Evolutionary conservation across 2,329 filamentous ascomycete species (phyloP).

Genomic region (Leptographium radiaticola): DNA sequence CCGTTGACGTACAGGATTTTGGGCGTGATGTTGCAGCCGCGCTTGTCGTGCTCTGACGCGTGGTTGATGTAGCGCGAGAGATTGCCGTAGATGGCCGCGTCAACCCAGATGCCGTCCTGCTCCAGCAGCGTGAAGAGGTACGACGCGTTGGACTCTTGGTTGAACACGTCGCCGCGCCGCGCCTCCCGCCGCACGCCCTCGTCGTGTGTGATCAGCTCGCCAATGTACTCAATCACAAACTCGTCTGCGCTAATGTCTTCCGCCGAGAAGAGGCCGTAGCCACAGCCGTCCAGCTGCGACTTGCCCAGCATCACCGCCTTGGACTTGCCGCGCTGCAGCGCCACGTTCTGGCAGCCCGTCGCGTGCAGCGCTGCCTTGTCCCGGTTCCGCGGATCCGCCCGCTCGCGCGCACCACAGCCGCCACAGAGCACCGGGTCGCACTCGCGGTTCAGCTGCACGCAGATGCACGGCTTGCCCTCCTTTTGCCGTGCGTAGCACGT

Average conservation of each 20-base stretch:
- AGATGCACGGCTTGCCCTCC: constrained; percentile 51
- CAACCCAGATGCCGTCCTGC: constrained; percentile 52
- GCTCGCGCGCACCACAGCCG: constrained; percentile 54
- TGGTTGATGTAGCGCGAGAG: constrained; percentile 78
- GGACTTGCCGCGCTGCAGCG: constrained; percentile 52
- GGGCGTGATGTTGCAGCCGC: constrained; percentile 48
- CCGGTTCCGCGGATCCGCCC: constrained; percentile 55
- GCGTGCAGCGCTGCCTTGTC: constrained; percentile 42
- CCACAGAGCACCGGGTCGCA: constrained; percentile 68
- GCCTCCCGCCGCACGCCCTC: constrained; percentile 58
- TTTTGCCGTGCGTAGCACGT: constrained; percentile 43
- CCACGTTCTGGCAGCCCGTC: constrained; percentile 57
- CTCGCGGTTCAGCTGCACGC: constrained; percentile 59
- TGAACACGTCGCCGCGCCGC: constrained; percentile 44
- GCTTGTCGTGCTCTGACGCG: constrained; percentile 36
- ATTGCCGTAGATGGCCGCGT: constrained; percentile 66
- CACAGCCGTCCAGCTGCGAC: constrained; percentile 53
- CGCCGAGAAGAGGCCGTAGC: constrained; percentile 63
- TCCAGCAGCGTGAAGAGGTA: constrained; percentile 50
- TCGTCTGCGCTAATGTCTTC: constrained; percentile 53
- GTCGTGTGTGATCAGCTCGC: constrained; percentile 58
- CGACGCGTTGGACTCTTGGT: constrained; percentile 50
- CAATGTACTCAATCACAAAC: constrained; percentile 72
- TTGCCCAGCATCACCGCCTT: constrained; percentile 57
- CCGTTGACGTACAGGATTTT: constrained; percentile 61